phyloP scores from a whole-genome alignment of 2,329 filamentous ascomycete genomes.

The Thielaviopsis cerberus region DNA sequence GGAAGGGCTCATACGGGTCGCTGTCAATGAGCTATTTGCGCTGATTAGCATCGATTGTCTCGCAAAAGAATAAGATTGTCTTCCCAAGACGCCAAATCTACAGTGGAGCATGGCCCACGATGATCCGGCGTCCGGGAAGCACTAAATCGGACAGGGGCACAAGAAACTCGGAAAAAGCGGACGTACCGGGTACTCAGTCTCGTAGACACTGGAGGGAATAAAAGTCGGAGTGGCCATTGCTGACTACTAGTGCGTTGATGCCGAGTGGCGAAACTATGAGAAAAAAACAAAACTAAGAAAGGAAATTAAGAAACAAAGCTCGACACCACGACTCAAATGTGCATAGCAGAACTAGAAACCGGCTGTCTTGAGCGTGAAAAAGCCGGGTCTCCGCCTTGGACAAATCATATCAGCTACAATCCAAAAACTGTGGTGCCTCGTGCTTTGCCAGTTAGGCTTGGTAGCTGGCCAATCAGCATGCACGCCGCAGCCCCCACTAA shows the following conservation, averaged over 20 bases:
- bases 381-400: too few species aligned
- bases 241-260: not conserved
- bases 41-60: constrained; percentile 4
- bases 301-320: not conserved
- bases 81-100: not conserved
- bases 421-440: not conserved
- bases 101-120: not conserved
- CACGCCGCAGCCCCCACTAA: not conserved
- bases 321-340: not conserved
- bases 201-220: constrained; percentile 47
- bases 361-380: too few species aligned
- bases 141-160: constrained; percentile 12
- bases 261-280: not conserved
- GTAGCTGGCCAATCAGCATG: not conserved
- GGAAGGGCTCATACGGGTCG: constrained; percentile 60
- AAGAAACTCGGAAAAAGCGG: constrained; percentile 10
- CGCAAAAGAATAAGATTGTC: not conserved
- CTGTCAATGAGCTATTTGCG: constrained; percentile 78
- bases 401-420: not conserved
- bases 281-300: not conserved
- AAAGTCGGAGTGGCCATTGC: constrained; percentile 11
- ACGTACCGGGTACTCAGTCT: constrained; percentile 75
- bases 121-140: not conserved
- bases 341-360: too few species aligned
- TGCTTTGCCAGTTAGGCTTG: not conserved